Evolutionary conservation across 306 rosid species (phyloP).

Genomic region (Fragaria iinumae): DNA sequence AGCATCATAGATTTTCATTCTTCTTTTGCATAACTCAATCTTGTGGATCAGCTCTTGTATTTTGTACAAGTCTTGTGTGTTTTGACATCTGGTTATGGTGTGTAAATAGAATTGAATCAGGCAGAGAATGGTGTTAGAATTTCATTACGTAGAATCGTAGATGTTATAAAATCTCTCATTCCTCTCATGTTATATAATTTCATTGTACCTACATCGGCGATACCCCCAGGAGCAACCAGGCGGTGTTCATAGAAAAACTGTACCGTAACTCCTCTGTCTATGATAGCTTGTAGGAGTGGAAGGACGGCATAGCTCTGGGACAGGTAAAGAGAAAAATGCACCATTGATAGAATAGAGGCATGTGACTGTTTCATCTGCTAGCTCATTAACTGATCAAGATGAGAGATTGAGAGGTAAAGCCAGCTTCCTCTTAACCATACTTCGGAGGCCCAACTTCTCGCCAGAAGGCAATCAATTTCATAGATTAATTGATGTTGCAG

Average conservation of each 20-base stretch:
- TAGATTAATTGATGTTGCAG: slow-evolving; percentile 25
- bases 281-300: slow-evolving; percentile 41
- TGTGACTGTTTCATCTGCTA: slow-evolving; percentile 54
- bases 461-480: slow-evolving; percentile 59
- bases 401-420: slow-evolving; percentile 33
- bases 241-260: slow-evolving; percentile 31
- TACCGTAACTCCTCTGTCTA: slow-evolving; percentile 40
- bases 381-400: slow-evolving; percentile 40
- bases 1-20: too few relatives aligned
- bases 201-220: slow-evolving; percentile 22
- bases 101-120: too few relatives aligned
- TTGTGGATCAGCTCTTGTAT: too few relatives aligned
- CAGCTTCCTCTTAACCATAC: slow-evolving; percentile 33
- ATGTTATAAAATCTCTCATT: too few relatives aligned
- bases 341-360: slow-evolving; percentile 43
- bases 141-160: too few relatives aligned
- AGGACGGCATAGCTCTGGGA: slow-evolving; percentile 26
- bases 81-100: too few relatives aligned
- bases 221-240: slow-evolving; percentile 13
- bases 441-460: slow-evolving; percentile 51
- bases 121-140: too few relatives aligned
- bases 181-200: too few relatives aligned
- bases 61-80: too few relatives aligned
- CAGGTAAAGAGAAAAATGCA: neutral
- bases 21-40: too few relatives aligned